These are phyloP conservation scores for Ambrosiella beaveri DNA, from an alignment of 2,329 filamentous ascomycete genomes.

Conservation along the genomic window DNA sequence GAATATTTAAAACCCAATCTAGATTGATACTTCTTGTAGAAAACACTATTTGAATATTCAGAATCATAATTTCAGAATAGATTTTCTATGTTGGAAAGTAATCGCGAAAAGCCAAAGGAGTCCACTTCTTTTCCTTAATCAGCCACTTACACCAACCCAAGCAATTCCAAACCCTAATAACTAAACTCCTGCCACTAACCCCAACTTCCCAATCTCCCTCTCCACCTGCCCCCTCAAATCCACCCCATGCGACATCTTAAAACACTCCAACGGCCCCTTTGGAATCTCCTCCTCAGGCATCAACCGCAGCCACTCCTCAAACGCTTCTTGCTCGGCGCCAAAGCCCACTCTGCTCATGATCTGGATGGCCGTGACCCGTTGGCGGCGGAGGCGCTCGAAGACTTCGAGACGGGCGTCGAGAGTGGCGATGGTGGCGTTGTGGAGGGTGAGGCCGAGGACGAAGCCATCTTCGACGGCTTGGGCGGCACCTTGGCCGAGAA, in stretches of 20 bases:
- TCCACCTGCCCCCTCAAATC: not conserved
- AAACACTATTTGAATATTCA: too few species aligned
- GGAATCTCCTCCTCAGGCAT: not conserved
- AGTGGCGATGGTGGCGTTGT: conserved; percentile 14
- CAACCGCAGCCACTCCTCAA: not conserved
- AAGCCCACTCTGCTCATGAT: conserved; percentile 18
- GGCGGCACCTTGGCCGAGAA: conserved; percentile 24
- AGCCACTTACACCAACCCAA: too few species aligned
- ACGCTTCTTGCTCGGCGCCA: not conserved
- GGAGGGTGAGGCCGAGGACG: conserved; percentile 19
- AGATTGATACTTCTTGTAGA: too few species aligned
- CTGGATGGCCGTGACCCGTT: conserved; percentile 21
- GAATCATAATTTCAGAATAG: too few species aligned
- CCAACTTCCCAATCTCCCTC: not conserved
- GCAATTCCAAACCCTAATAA: too few species aligned
- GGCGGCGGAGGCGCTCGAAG: conserved; percentile 17
- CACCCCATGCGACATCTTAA: conserved; percentile 1
- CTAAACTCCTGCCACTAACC: not conserved
- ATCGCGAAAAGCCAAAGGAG: too few species aligned
- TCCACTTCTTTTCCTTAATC: too few species aligned
- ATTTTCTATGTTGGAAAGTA: too few species aligned
- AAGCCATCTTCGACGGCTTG: conserved; percentile 23
- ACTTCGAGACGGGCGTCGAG: conserved; percentile 16
- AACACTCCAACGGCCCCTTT: not conserved
- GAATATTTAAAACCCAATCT: too few species aligned